Base-by-base conservation (phyloP, 2,329 filamentous ascomycete genomes). In the Rhexocercosporidium sp. region DNA sequence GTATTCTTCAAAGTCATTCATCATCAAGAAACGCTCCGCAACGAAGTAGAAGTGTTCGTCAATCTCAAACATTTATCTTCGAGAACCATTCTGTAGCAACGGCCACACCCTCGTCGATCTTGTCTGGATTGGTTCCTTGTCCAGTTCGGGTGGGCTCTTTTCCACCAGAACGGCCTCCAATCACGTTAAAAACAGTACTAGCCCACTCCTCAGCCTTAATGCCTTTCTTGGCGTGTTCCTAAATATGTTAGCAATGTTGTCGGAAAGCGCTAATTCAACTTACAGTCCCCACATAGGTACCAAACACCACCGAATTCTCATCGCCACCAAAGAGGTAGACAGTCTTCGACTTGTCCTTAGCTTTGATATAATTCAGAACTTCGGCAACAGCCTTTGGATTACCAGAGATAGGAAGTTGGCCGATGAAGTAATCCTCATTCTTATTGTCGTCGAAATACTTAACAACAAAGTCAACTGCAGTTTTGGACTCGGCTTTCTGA, bases 81-180 rank as follows among this genome's bases (percentile, higher is more conserved):
- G 29, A 31, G 29, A 31, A 31, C 29, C 29, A 31, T 31, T 31
- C 29, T 31, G 29, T 31, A 31, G 94, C 96, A 74, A 88, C 86
- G 70, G 90, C 88, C 60, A 99, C 86, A 7, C 92, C 96, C 71
- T 97, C 92, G 53, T 96, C 92, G 31, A 97, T 88, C 81, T 93
- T 96, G 65, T 92, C 89, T 0, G 89, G 85, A 75, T 96, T 89
- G 37, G 89, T 93, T 54, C 95, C 96, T 78, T 96, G 93, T 37
- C 96, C 96, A 76, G 97, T 90, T 65, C 93, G 89, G 3, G 92
- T 94, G 22, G 93, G 90, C 67, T 95, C 93, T 82, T 97, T 98
- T 59, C 95, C 96, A 69, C 96, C 96, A 12, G 95, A 93, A 79
- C 95, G 95, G 67, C 96, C 96, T 64, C 96, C 96, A 20, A 98